Evolutionary conservation across 345 rosid species (phyloP).

Genomic region (Gossypium turneri): DNA sequence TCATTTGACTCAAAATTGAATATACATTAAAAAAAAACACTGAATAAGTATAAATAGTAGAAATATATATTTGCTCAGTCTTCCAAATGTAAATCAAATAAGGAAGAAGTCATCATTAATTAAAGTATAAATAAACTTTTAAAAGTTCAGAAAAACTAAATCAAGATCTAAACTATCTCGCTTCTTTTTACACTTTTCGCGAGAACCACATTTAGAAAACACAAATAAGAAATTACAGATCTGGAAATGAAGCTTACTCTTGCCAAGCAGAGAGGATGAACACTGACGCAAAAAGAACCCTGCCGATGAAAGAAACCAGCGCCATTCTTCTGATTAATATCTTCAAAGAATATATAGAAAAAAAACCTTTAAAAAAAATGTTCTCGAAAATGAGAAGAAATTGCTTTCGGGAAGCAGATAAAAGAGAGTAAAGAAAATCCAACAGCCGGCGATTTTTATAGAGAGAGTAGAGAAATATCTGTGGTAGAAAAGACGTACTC

Average conservation of each 20-base stretch:
- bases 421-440: not conserved
- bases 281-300: slow-evolving; percentile 64
- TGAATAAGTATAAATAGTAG: no score
- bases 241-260: slow-evolving; percentile 12
- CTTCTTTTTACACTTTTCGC: not conserved
- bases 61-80: not conserved
- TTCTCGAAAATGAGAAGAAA: not conserved
- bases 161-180: slow-evolving; percentile 13
- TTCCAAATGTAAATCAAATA: not conserved
- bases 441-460: slow-evolving; percentile 15
- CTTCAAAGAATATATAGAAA: not conserved
- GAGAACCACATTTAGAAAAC: not conserved
- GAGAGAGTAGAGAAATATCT: slow-evolving; percentile 8
- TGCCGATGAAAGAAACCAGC: slow-evolving; percentile 48
- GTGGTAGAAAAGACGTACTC: not conserved
- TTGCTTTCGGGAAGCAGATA: not conserved
- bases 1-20: no score
- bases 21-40: no score
- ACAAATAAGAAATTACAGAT: slow-evolving; percentile 20
- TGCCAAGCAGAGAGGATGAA: slow-evolving; percentile 45
- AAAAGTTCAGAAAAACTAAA: slow-evolving; percentile 3
- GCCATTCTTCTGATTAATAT: slow-evolving; percentile 20
- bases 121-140: not conserved
- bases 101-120: not conserved
- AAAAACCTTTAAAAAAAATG: not conserved